Evolutionary conservation across 768 basidiomycete species (phyloP).

Genomic region (Scleroderma citrinum): DNA sequence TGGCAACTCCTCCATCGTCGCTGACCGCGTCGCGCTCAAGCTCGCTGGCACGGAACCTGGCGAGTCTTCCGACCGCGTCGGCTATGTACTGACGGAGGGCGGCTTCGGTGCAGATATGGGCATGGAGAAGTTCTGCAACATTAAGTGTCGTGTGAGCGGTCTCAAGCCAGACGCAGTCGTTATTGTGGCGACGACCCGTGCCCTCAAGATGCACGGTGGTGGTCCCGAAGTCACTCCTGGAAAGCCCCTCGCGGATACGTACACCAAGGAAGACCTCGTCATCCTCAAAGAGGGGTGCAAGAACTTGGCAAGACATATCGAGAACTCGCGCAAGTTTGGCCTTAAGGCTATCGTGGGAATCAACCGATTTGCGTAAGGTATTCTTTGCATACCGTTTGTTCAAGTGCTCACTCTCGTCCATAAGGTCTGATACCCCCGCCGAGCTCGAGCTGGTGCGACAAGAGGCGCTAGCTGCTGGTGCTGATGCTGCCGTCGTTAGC

Average conservation of each 20-base stretch:
- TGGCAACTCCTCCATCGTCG: constrained; percentile 96
- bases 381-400: constrained; percentile 1
- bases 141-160: constrained; percentile 94
- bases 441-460: constrained; percentile 83
- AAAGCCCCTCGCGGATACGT: constrained; percentile 88
- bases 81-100: constrained; percentile 96
- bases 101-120: constrained; percentile 99
- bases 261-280: constrained; percentile 88
- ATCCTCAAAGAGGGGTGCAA: constrained; percentile 87
- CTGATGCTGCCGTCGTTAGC: constrained; percentile 91
- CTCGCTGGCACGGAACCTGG: constrained; percentile 93
- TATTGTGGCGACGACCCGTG: constrained; percentile 95
- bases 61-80: constrained; percentile 71
- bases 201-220: constrained; percentile 99
- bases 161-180: constrained; percentile 91
- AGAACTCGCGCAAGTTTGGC: constrained; percentile 93
- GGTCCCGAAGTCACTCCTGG: constrained; percentile 96
- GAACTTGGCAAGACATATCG: constrained; percentile 89
- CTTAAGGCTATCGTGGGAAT: constrained; percentile 94
- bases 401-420: not conserved
- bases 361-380: constrained; percentile 87
- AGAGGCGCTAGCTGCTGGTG: constrained; percentile 76
- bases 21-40: constrained; percentile 95
- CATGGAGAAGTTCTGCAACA: constrained; percentile 99
- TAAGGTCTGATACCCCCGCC: constrained; percentile 81